phyloP scores from a whole-genome alignment of 306 rosid species.

The Clitoria ternatea region DNA sequence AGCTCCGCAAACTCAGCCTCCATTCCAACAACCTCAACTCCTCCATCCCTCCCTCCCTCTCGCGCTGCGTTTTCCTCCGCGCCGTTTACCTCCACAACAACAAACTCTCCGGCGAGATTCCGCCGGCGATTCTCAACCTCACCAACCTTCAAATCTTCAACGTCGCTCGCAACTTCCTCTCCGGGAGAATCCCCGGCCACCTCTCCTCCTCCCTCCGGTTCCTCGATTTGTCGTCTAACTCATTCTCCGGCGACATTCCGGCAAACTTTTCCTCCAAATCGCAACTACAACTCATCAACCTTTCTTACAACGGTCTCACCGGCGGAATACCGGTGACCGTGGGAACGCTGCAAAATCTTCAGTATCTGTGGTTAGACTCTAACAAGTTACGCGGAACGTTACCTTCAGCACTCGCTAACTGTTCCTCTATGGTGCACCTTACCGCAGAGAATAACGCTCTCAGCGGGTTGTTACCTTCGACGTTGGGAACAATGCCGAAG shows the following conservation, averaged over 20 bases:
- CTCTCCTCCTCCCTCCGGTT: constrained; percentile 44
- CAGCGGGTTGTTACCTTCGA: constrained; percentile 59
- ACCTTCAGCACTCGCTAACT: constrained; percentile 70
- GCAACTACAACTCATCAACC: constrained; percentile 52
- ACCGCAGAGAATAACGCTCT: constrained; percentile 59
- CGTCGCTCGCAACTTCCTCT: constrained; percentile 50
- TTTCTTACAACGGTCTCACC: constrained; percentile 58
- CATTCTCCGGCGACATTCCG: constrained; percentile 60
- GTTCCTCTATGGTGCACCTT: constrained; percentile 51
- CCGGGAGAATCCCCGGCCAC: constrained; percentile 35
- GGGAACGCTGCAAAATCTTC: constrained; percentile 45
- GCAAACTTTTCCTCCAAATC: constrained; percentile 42
- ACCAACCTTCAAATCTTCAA: constrained; percentile 68
- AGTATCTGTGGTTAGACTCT: constrained; percentile 54
- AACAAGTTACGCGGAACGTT: constrained; percentile 55
- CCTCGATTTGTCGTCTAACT: constrained; percentile 56
- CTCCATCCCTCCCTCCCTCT: constrained; percentile 62
- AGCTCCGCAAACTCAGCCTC: constrained; percentile 61
- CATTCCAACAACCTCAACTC: constrained; percentile 66
- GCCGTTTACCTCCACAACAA: constrained; percentile 64
- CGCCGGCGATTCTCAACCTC: constrained; percentile 53
- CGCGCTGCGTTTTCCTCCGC: constrained; percentile 59
- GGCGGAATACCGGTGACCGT: constrained; percentile 51
- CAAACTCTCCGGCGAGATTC: constrained; percentile 56
- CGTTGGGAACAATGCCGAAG: constrained; percentile 51